Evolutionary conservation across 192 early-diverging fungal species (phyloP).

Genomic region (Umbelopsis sp.): DNA sequence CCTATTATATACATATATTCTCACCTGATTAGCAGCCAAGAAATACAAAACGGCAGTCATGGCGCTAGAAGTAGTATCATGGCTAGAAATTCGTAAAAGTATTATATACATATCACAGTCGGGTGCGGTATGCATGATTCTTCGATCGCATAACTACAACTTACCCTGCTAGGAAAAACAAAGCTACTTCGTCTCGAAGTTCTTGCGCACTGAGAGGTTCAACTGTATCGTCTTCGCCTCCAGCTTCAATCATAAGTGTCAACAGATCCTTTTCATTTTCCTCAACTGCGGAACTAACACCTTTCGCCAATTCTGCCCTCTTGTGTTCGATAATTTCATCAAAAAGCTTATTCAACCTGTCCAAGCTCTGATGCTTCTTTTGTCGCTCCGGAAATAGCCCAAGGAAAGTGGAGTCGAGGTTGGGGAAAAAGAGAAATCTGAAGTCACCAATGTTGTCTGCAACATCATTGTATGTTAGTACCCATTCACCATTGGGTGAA

Average conservation of each 20-base stretch:
- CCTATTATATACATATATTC: background rate
- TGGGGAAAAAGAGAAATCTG: conserved; percentile 24
- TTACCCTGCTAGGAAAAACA: conserved; percentile 7
- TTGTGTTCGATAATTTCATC: conserved; percentile 25
- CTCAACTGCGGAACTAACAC: background rate
- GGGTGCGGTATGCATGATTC: background rate
- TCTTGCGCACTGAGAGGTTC: conserved; percentile 20
- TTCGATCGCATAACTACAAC: background rate
- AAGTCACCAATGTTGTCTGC: conserved; percentile 11
- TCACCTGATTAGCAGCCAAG: conserved; percentile 38
- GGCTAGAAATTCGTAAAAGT: conserved; percentile 3
- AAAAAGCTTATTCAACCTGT: conserved; percentile 22
- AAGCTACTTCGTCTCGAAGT: conserved; percentile 10
- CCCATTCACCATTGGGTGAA: conserved; percentile 22
- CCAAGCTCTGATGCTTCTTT: conserved; percentile 15
- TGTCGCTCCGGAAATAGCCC: conserved; percentile 23
- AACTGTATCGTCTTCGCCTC: background rate
- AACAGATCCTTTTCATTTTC: conserved; percentile 32
- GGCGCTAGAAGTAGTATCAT: conserved; percentile 47
- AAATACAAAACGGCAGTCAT: conserved; percentile 43
- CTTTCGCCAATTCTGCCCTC: background rate
- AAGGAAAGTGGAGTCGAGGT: conserved; percentile 19
- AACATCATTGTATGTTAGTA: conserved; percentile 21
- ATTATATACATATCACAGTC: too few species aligned
- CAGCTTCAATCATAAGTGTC: conserved; percentile 38